Conservation (phyloP, 208 protist species). For the Trypanosoma melophagium region DNA sequence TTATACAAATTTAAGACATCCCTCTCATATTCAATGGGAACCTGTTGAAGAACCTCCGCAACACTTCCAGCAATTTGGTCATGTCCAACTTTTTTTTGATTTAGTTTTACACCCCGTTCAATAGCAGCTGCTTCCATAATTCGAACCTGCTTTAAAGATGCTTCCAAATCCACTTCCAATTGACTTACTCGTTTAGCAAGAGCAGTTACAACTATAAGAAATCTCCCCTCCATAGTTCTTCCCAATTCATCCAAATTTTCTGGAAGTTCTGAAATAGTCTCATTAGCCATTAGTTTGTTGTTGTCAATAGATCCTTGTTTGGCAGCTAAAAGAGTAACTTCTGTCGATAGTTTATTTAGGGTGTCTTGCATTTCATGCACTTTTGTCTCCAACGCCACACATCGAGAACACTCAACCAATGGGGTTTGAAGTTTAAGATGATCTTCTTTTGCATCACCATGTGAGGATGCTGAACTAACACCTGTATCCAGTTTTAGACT, state of each 20-base stretch:
- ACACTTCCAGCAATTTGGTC: conserved; percentile 13
- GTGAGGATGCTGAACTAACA: neutral
- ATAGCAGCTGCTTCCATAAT: conserved; percentile 23
- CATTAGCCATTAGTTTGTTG: neutral
- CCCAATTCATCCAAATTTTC: conserved; percentile 13
- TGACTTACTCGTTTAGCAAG: conserved; percentile 19
- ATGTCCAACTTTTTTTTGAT: conserved; percentile 2
- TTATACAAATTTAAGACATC: conserved; percentile 20
- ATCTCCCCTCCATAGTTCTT: conserved; percentile 7
- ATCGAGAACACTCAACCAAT: conserved; percentile 2
- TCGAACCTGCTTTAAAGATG: conserved; percentile 15
- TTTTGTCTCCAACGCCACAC: conserved; percentile 4
- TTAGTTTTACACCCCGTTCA: conserved; percentile 13
- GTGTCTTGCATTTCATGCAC: conserved; percentile 1
- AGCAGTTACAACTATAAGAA: conserved; percentile 18
- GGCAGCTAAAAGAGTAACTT: conserved; percentile 4
- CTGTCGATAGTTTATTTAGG: neutral
- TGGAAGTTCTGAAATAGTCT: conserved; percentile 9
- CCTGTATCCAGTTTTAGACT: neutral
- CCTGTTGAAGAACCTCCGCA: neutral
- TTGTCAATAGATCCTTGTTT: neutral
- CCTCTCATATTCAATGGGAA: neutral
- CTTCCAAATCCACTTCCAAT: conserved; percentile 17
- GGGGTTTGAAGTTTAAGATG: neutral
- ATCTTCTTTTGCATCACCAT: neutral